phyloP scores from a whole-genome alignment of 2,329 filamentous ascomycete genomes.

The Microcyclospora pomicola region DNA sequence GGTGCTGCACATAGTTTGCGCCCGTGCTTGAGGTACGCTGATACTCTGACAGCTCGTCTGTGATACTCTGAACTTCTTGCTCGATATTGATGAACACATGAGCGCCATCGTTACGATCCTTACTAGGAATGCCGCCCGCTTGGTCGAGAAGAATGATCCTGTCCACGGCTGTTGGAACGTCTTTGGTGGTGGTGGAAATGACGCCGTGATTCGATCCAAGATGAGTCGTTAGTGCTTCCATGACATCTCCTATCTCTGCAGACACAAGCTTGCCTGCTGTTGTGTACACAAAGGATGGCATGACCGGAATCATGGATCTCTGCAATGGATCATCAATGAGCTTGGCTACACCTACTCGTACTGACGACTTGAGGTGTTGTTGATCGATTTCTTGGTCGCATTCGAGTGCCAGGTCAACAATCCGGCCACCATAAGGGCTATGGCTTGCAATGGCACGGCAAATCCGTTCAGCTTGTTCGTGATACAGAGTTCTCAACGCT shows the following conservation, averaged over 20 bases:
- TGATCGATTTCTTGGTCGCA: constrained; percentile 9
- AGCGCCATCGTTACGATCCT: constrained; percentile 43
- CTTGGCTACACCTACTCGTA: constrained; percentile 30
- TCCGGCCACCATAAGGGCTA: constrained; percentile 52
- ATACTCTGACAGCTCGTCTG: constrained; percentile 34
- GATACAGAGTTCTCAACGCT: constrained; percentile 8
- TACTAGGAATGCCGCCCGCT: constrained; percentile 67
- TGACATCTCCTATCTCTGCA: constrained; percentile 46
- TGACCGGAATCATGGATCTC: constrained; percentile 55
- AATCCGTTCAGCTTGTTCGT: constrained; percentile 57
- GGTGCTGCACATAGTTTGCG: constrained; percentile 32
- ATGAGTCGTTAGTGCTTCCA: constrained; percentile 64
- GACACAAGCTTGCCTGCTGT: constrained; percentile 35
- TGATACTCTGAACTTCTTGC: constrained; percentile 66
- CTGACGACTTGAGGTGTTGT: constrained; percentile 11
- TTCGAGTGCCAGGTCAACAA: constrained; percentile 47
- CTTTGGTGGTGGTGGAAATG: background rate
- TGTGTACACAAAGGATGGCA: constrained; percentile 51
- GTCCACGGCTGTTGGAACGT: constrained; percentile 48
- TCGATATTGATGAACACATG: constrained; percentile 88
- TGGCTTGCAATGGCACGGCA: constrained; percentile 60
- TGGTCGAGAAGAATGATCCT: constrained; percentile 81
- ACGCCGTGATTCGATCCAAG: constrained; percentile 37
- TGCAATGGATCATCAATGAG: constrained; percentile 52
- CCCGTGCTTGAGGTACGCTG: background rate